Evolutionary conservation across 1,139 yeast genomes (phyloP), one percentile per base, ranked within the genome.

Genomic region (Lodderomyces theae): DNA sequence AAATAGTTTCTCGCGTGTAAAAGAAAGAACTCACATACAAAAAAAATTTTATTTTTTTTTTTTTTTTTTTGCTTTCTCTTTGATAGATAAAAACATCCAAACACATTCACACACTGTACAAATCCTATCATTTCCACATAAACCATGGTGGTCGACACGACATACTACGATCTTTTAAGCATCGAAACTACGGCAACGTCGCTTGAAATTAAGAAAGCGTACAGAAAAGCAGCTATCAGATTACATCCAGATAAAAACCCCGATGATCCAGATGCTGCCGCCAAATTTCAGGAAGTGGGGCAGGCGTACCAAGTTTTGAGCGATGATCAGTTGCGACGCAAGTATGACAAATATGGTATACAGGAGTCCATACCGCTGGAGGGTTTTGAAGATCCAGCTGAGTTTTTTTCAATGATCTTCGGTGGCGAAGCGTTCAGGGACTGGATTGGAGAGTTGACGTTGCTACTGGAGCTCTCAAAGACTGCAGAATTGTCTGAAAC

Each of bases 191-290:
- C 77, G 21, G 97, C 98, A 30, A 79, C 90, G 1, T 79, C 85
- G 5, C 70, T 80, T 22, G 95, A 88, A 43, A 90, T 92, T 63
- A 94, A 92, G 62, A 88, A 87, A 61, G 96, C 97, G 0, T 92
- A 92, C 64, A 74, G 98, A 47, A 85, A 84, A 61, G 82, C 83
- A 57, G 97, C 97, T 7, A 82, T 92, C 59, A 72, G 68, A 44
- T 84, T 89, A 48, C 98, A 94, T 61, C 98, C 98, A 0, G 98
- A 92, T 62, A 94, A 92, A 67, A 89, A 92, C 56, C 97, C 97
- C 7, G 80, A 83, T 52, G 86, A 84, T 54, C 90, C 92, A 5
- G 68, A 69, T 22, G 96, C 97, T 4, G 90, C 90, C 35, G 65
- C 72, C 13, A 75, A 71, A 54, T 82, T 82, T 51, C 86, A 82